Percentiles rank a stretch among this genome's conserved stretches.
Conservation (phyloP, 768 basidiomycete species). For the Asterophora lycoperdoides region DNA sequence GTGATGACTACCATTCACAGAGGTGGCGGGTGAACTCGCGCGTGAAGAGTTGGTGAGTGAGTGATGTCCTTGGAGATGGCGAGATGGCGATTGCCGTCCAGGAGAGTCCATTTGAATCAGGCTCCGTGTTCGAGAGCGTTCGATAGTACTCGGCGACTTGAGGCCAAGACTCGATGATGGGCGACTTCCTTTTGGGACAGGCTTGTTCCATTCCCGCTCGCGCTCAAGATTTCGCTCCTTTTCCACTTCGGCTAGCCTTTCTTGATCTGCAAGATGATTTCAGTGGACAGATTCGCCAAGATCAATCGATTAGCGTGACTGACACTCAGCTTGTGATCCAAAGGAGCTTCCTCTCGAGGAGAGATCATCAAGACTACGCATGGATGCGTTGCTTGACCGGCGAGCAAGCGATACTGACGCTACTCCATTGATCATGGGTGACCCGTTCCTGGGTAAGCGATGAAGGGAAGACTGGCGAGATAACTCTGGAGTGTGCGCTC, state of each 20-base stretch:
- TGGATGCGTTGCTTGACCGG: slow-evolving; percentile 36
- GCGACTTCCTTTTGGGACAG: slow-evolving; percentile 31
- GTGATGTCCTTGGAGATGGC: slow-evolving; percentile 27
- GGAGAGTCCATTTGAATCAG: slow-evolving; percentile 35
- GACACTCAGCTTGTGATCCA: slow-evolving; percentile 51
- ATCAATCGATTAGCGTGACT: slow-evolving; percentile 19
- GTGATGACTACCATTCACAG: slow-evolving; percentile 26
- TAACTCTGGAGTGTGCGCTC: slow-evolving; percentile 19
- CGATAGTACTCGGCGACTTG: slow-evolving; percentile 27
- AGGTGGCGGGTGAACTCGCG: slow-evolving; percentile 40
- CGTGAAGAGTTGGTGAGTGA: slow-evolving; percentile 30
- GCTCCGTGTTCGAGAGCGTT: slow-evolving; percentile 21
- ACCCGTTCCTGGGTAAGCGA: slow-evolving; percentile 9
- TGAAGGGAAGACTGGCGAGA: slow-evolving; percentile 17
- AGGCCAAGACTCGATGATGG: slow-evolving; percentile 41
- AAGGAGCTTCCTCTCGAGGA: slow-evolving; percentile 43
- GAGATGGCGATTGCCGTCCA: slow-evolving; percentile 20
- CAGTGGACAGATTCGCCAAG: neutral
- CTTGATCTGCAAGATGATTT: slow-evolving; percentile 35
- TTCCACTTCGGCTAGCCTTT: slow-evolving; percentile 38
- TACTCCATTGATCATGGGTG: slow-evolving; percentile 15
- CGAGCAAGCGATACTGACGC: slow-evolving; percentile 22
- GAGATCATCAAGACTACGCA: slow-evolving; percentile 38
- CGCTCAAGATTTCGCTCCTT: slow-evolving; percentile 42
- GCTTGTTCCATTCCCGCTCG: slow-evolving; percentile 56